phyloP scores from a whole-genome alignment of 495 filamentous ascomycete genomes.

The Podospora bellae-mahoneyi region DNA sequence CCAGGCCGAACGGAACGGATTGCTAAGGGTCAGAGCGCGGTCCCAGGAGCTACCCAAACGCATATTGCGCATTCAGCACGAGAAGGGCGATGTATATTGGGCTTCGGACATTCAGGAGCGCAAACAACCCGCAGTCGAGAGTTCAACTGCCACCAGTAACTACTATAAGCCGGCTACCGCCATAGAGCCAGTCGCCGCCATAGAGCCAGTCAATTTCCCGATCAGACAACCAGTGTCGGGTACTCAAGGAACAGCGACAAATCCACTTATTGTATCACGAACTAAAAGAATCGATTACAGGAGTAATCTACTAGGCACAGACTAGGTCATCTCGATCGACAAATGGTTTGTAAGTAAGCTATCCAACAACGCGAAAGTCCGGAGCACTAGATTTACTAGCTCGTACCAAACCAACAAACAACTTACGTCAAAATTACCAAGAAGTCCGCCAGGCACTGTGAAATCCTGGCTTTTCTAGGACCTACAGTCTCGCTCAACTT shows the following conservation, averaged over 20 bases:
- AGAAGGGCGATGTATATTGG: not conserved
- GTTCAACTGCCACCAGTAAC: not conserved
- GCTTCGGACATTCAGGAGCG: not conserved
- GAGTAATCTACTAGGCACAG: not conserved
- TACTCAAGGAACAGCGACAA: not conserved
- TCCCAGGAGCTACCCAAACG: not conserved
- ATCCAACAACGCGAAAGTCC: not conserved
- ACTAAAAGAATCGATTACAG: slow-evolving; percentile 3
- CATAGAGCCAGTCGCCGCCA: not conserved
- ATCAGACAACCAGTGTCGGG: not conserved
- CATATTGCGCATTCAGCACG: not conserved
- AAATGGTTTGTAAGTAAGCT: not conserved
- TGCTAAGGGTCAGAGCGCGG: not conserved
- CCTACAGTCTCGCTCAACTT: not conserved
- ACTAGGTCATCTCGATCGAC: not conserved
- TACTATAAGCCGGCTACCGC: not conserved
- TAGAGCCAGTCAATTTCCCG: not conserved
- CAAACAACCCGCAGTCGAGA: not conserved
- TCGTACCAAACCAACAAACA: not conserved
- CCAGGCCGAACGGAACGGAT: not conserved
- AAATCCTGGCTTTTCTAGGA: not conserved
- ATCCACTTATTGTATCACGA: not conserved
- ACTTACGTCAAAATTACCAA: not conserved
- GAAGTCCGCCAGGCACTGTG: not conserved
- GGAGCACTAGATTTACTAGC: not conserved